Evolutionary conservation across 179 eudicot genomes (phyloP).

Genomic region (Kewa caespitosa): DNA sequence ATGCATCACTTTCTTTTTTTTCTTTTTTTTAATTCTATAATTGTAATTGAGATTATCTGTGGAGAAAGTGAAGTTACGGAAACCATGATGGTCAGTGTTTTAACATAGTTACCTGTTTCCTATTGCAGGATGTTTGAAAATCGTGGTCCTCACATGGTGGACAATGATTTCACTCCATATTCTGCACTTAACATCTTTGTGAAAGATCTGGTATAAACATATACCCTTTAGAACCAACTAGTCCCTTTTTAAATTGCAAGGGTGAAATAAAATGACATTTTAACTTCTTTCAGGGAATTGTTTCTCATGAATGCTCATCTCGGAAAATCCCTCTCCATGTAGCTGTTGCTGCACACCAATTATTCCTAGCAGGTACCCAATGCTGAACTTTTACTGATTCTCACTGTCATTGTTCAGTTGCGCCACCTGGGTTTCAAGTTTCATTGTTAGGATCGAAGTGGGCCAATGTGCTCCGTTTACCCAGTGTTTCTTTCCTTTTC

Average conservation of each 20-base stretch:
- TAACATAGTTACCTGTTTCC: conserved; percentile 11
- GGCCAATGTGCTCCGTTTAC: too few relatives aligned
- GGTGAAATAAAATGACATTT: conserved; percentile 1
- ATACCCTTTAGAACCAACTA: neutral
- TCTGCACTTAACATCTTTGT: conserved; percentile 97
- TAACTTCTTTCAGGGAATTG: conserved; percentile 70
- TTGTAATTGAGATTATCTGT: neutral
- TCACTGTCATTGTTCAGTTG: neutral
- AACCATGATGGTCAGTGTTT: neutral
- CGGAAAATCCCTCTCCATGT: conserved; percentile 86
- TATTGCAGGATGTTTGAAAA: conserved; percentile 94
- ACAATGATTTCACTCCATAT: conserved; percentile 88
- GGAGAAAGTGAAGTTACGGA: neutral
- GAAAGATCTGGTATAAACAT: conserved; percentile 82
- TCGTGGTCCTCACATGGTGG: conserved; percentile 97
- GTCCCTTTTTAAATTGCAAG: neutral
- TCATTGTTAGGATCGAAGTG: neutral
- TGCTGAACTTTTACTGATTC: neutral
- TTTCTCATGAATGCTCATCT: conserved; percentile 76
- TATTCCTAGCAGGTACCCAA: conserved; percentile 77
- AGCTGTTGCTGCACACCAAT: conserved; percentile 84
- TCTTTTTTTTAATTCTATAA: neutral
- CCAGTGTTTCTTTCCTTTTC: too few relatives aligned
- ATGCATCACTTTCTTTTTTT: neutral
- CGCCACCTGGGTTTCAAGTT: too few relatives aligned